Evolutionary conservation across 768 basidiomycete species (phyloP), one percentile per base, ranked within the genome.

Genomic region (Steccherinum ochraceum): DNA sequence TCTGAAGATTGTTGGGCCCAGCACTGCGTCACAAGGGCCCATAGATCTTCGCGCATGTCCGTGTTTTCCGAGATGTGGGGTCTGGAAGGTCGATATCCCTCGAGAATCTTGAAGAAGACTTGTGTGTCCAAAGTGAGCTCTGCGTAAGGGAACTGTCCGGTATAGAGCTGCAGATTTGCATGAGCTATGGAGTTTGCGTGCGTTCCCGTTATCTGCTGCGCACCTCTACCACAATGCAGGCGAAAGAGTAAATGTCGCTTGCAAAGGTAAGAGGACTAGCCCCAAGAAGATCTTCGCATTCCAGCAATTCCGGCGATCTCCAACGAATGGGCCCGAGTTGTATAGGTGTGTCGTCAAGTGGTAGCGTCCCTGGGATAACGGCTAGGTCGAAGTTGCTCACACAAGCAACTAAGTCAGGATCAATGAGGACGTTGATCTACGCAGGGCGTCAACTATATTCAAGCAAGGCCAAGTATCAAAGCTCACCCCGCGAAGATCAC

Each of bases 381-480:
- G 50, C 12, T 5, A 51, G 30, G 10, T 40, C 50, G 21, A 51
- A 51, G 35, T 51, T 40, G 19, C 44, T 19, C 11, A 51, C 13
- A 12, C 39, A n/a, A 41, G 27, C 50, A 18, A 12, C 18, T 12
- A 12, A 25, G 16, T 51, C 39, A 16, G 45, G 12, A 26, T 46
- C 50, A 25, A 51, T 35, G 12, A 51, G 26, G 42, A 51, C 27
- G 23, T 51, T 51, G 20, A 40, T 13, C 50, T 51, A 23, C 5
- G 11, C 4, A 46, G 16, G 30, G 23, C n/a, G 12, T n/a, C n/a
- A n/a, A n/a, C n/a, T n/a, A n/a, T n/a, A n/a, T n/a, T n/a, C n/a
- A n/a, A 18, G 40, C 7, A 16, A 44, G 10, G 13, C 41, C 12
- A 21, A 24, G 24, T 42, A 11, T 11, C 11, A 16, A n/a, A 23